Base-by-base conservation (phyloP, 2,329 filamentous ascomycete genomes). In the Coniella lustricola region DNA sequence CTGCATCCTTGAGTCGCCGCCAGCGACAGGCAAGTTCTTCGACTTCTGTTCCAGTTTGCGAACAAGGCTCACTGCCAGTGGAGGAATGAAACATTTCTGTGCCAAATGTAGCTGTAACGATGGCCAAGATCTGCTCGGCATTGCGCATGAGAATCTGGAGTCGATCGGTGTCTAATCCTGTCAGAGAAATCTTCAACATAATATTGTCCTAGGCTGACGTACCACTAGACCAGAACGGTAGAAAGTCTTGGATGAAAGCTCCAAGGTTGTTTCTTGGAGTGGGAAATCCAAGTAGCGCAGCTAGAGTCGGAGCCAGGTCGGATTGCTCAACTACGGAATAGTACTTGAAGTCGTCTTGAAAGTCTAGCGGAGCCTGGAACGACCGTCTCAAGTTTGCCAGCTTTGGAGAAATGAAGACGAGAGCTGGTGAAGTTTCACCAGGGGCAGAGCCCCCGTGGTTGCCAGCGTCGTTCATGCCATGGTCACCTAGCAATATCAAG, bases 401-500 rank as follows among this genome's bases (percentile, higher is more conserved):
- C 60, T 89, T 93, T 0, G 91, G 90, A 2, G 90, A 93, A 55
- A 95, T 79, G 64, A 98, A 97, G 17, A 96, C 78, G 9, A 98
- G 70, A 14, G 93, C 93, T 0, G 93, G 85, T 1, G 91, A 96
- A 1, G 93, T 97, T 70, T 98, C 93, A 37, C 93, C 91, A 1
- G 89, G 80, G 0, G 90, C 90, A 9, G 91, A 96, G 34, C 91
- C 93, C 25, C 93, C 93, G 63, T 98, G 93, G 57, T 97, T 97
- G 2, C 93, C 93, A 17, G 88, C 93, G 58, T 97, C 91, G 58
- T 97, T 98, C 93, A 98, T 98, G n/a, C 93, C 93, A 62, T 98
- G 93, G 59, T 98, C 94, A 48, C 93, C 93, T 49, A 85, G 89
- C 7, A 98, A 69, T 3, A 98, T 82, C 39, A 98, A 76, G 2